Evolutionary conservation across 495 filamentous ascomycete species (phyloP).

Genomic region (Ascobolus immersus): DNA sequence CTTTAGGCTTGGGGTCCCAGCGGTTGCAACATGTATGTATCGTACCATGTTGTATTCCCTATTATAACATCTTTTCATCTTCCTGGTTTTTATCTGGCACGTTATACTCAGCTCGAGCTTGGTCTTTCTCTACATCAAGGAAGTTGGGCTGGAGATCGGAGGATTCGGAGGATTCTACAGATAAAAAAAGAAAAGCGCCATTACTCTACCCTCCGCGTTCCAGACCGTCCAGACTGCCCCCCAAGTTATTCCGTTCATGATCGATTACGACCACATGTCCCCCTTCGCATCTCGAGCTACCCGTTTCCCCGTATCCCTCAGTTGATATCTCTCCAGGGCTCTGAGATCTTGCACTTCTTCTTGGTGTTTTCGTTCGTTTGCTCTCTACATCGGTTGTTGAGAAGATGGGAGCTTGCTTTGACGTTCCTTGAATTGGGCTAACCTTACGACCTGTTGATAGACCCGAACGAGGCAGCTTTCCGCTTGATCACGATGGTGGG

Average conservation of each 20-base stretch:
- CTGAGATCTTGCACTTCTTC: too few species aligned
- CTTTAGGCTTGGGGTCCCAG: too few species aligned
- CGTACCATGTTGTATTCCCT: too few species aligned
- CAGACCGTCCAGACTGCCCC: not conserved
- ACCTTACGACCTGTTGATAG: conserved; percentile 20
- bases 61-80: too few species aligned
- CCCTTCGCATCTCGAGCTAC: too few species aligned
- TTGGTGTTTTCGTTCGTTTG: not conserved
- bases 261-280: too few species aligned
- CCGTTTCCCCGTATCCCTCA: too few species aligned
- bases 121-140: not conserved
- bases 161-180: not conserved
- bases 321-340: too few species aligned
- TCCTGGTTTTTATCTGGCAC: too few species aligned
- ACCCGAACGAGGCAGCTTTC: conserved; percentile 86
- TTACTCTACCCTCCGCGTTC: not conserved
- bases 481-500: conserved; percentile 78
- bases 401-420: not conserved
- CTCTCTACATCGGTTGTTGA: not conserved
- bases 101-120: not conserved
- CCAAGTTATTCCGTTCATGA: not conserved
- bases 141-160: not conserved
- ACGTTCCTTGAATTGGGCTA: not conserved
- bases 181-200: not conserved
- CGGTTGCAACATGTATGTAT: too few species aligned